Evolutionary conservation across 176 grass and related monocot species (phyloP).

Genomic region (Oryza rufipogon): DNA sequence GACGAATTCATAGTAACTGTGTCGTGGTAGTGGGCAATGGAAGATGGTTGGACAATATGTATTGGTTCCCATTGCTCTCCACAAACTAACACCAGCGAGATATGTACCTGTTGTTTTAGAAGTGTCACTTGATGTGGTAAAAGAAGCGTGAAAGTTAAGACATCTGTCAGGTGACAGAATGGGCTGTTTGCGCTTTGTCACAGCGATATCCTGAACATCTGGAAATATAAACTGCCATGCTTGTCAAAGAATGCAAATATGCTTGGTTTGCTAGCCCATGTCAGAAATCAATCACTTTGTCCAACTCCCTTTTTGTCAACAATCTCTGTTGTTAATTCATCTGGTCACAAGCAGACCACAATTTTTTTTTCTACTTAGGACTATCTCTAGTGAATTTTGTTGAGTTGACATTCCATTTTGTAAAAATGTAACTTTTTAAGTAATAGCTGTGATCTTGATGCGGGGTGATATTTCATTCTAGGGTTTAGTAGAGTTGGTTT

Average conservation of each 20-base stretch:
- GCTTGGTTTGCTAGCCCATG: neutral
- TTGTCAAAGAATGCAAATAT: neutral
- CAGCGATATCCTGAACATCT: neutral
- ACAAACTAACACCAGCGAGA: neutral
- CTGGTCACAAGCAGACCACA: neutral
- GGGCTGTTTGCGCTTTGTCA: neutral
- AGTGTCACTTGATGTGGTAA: neutral
- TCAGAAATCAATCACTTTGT: neutral
- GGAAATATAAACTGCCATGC: neutral
- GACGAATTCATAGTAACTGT: neutral
- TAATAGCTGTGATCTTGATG: neutral
- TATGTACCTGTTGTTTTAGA: neutral
- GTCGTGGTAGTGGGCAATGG: neutral
- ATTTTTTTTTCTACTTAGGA: neutral
- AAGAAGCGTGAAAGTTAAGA: neutral
- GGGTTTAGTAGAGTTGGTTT: neutral
- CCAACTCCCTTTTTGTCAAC: neutral
- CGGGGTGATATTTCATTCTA: neutral
- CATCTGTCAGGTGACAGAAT: neutral
- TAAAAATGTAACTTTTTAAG: slow-evolving; percentile 4
- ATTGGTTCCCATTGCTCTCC: neutral
- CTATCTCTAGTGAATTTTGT: neutral
- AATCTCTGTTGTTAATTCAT: neutral
- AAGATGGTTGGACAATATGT: neutral
- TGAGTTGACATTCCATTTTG: neutral